Base-by-base conservation (phyloP, 2,329 filamentous ascomycete species). In the Colletotrichum australisinense region DNA sequence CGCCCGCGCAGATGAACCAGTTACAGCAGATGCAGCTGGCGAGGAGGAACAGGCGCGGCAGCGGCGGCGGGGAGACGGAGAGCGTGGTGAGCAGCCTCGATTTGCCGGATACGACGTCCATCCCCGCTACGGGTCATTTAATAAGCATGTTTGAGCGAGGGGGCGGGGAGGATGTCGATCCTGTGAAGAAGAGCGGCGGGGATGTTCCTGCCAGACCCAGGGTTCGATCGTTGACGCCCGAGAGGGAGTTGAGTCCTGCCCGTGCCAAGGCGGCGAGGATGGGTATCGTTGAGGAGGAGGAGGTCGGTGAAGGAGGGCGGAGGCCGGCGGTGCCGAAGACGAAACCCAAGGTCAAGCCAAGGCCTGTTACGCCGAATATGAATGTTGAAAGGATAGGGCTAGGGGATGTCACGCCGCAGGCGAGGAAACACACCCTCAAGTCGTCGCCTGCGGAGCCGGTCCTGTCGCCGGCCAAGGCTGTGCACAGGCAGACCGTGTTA, bases 121-220 rank as follows among this genome's bases (percentile, higher is more conserved):
- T 93, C 63, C 84, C 88, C 28, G 87, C 92, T 0, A 92, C 92
- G 0, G 90, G 86, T 3, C 89, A 91, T 5, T 84, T 94, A 24
- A 92, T 94, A 67, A 89, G 89, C 52, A 87, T 94, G 83, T 94
- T 94, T 76, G 93, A 95, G 81, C 38, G 59, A 46, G 76, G 28
- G 81, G 28, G 55, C n/a, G 76, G 30, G 6, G 71, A 52, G 16
- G 63, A 75, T 19, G 76, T 76, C n/a, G 81, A 83, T 57, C 81
- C 81, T 4, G 77, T 80, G 6, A 85, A 84, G 78, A 84, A 78
- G 67, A 75, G 63, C 65, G n/a, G 59, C 11, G 57, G 73, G n/a
- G 66, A 57, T 46, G 12, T 62, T 53, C 58, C 56, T 63, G 63
- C 55, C 63, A 77, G 73, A 57, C 74, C 77, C 4, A 78, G 75